Base-by-base conservation (phyloP, 208 protist species). In the Trypanosoma lewisi region DNA sequence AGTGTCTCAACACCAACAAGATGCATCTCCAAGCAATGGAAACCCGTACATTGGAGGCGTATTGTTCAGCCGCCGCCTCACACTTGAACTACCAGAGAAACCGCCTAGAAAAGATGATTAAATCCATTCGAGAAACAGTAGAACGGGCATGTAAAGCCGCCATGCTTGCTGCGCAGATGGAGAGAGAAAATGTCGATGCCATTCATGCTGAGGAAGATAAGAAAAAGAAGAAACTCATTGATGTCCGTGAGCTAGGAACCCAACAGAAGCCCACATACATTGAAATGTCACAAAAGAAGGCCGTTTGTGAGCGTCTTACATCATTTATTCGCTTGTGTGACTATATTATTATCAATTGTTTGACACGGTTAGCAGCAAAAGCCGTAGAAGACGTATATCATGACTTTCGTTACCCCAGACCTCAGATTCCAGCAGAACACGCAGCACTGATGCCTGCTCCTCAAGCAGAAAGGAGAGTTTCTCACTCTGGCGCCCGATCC, bases 241-340 rank as follows among this genome's bases (percentile, higher is more conserved):
- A 93, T 55, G 75, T 90, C 14, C 82, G 84, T 34, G 89, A 95
- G 51, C 39, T 92, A 0, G 86, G 84, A 44, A 87, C 82, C 45
- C 81, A 91, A 61, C 89, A 96, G 36, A 80, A 94, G 68, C 89
- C 90, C 11, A 95, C 89, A 9, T 97, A 97, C 69, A 96, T 96
- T 77, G 94, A 97, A 67, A 76, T 94, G 65, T 94, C 91, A 19
- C 88, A 97, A 75, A 90, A 89, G 41, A 91, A 93, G 70, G 83
- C 88, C 1, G 89, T 87, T 25, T 98, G 94, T 77, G 77, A 85
- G 34, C 91, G 91, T 5, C 85, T 98, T 30, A 94, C 91, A 4
- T 82, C 87, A 59, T 98, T 98, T 72, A 97, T 98, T 56, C 79
- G 85, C 44, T 80, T 98, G 36, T 95, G 87, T 60, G 97, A 98